phyloP scores from a whole-genome alignment of 495 filamentous ascomycete genomes.

The Daldinia vernicosa region DNA sequence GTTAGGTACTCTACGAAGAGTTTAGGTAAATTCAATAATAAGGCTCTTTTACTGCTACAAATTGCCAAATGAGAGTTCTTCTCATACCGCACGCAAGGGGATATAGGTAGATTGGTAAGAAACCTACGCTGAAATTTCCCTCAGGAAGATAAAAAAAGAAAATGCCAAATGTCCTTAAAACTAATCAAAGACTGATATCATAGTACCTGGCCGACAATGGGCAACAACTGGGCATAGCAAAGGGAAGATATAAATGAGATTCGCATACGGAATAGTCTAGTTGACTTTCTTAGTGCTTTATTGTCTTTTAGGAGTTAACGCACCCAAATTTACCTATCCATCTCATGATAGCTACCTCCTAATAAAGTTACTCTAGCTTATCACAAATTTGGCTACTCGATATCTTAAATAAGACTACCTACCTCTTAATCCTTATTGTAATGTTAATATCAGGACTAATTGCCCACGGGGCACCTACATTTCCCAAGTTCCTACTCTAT shows the following conservation, averaged over 20 bases:
- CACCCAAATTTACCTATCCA: neutral
- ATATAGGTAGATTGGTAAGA: neutral
- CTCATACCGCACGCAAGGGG: too few species aligned
- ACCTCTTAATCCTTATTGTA: conserved; percentile 1
- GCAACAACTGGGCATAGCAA: neutral
- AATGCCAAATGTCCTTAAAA: neutral
- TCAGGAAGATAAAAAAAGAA: neutral
- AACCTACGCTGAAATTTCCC: neutral
- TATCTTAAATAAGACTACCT: neutral
- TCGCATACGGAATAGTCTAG: neutral
- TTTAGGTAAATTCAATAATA: too few species aligned
- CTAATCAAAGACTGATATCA: neutral
- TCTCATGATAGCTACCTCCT: neutral
- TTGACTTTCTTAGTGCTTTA: neutral
- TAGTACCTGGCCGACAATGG: neutral
- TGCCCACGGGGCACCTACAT: conserved; percentile 46
- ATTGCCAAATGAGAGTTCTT: too few species aligned
- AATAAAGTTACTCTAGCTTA: neutral
- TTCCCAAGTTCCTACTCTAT: conserved; percentile 47
- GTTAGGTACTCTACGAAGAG: too few species aligned
- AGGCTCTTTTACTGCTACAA: too few species aligned
- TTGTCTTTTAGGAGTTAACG: neutral
- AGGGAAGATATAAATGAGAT: neutral
- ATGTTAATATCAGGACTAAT: conserved; percentile 46
- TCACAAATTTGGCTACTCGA: neutral